phyloP scores from a whole-genome alignment of 1,284 basidiomycete genomes.

The Phylloporus sp. region DNA sequence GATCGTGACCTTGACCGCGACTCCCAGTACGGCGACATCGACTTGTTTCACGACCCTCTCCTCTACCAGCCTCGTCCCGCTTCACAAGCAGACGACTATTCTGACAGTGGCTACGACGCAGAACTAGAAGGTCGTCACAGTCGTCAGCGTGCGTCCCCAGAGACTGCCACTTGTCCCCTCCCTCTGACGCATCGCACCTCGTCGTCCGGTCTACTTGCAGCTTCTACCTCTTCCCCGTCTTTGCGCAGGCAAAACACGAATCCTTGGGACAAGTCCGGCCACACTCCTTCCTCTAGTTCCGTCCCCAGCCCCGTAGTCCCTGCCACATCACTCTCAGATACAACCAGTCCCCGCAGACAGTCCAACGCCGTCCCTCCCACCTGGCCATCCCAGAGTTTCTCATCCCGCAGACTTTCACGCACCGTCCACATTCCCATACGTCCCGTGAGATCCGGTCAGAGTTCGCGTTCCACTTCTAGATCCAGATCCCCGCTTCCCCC shows the following conservation, averaged over 20 bases:
- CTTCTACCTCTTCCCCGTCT: conserved; percentile 65
- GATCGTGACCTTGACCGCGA: conserved; percentile 53
- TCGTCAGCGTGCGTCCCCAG: conserved; percentile 74
- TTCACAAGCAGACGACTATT: conserved; percentile 68
- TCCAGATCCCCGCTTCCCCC: conserved; percentile 95
- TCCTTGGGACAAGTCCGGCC: conserved; percentile 67
- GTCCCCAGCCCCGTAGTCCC: conserved; percentile 53
- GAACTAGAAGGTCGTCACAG: conserved; percentile 72
- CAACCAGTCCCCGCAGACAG: conserved; percentile 65
- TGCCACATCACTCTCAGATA: conserved; percentile 59
- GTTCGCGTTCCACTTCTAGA: conserved; percentile 94
- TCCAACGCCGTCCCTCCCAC: conserved; percentile 51
- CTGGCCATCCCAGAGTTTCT: conserved; percentile 59
- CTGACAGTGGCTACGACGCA: conserved; percentile 79
- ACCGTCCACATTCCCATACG: conserved; percentile 78
- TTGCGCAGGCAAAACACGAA: conserved; percentile 66
- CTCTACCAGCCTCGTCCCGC: conserved; percentile 57
- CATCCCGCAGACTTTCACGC: conserved; percentile 77
- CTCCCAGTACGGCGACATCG: conserved; percentile 55
- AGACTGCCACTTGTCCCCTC: conserved; percentile 43
- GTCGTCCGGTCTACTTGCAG: conserved; percentile 59
- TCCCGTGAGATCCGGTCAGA: conserved; percentile 72
- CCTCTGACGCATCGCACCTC: conserved; percentile 59
- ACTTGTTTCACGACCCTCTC: conserved; percentile 63
- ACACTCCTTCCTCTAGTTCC: conserved; percentile 53